A percentile compares a stretch with the other conserved stretches of the same genome.
Evolutionary conservation across 768 basidiomycete species (phyloP).

Genomic region (Daedaleopsis nitida): DNA sequence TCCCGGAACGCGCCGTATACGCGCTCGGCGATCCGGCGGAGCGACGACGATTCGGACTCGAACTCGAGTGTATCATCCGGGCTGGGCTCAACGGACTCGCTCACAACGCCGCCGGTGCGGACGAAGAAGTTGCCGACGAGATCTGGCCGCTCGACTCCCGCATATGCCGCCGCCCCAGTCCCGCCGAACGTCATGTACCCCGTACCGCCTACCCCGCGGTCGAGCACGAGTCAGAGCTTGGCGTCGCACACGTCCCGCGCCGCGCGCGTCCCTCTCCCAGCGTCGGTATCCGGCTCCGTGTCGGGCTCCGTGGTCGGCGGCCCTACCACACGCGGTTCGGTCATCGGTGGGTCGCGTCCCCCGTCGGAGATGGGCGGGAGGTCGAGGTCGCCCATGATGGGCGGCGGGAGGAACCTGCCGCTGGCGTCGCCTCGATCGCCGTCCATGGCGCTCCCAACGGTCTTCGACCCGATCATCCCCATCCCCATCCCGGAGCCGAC

Average conservation of each 20-base stretch:
- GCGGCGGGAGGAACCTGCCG: conserved; percentile 5
- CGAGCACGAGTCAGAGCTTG: conserved; percentile 15
- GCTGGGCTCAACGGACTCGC: conserved; percentile 36
- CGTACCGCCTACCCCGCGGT: conserved; percentile 16
- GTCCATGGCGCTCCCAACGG: conserved; percentile 2
- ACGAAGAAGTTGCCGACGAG: conserved; percentile 11
- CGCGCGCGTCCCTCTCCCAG: conserved; percentile 25
- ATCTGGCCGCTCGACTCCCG: conserved; percentile 6
- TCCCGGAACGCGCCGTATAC: conserved; percentile 11
- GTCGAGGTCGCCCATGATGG: conserved; percentile 20
- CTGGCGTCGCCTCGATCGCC: conserved; percentile 1
- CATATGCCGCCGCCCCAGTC: conserved; percentile 25
- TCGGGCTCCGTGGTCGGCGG: conserved; percentile 14
- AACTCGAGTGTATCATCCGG: conserved; percentile 29
- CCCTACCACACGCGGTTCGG: conserved; percentile 11
- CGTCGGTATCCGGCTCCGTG: conserved; percentile 16
- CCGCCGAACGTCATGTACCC: conserved; percentile 28
- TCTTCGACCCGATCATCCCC: conserved; percentile 13
- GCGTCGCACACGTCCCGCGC: conserved; percentile 19
- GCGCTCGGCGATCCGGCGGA: conserved; percentile 1
- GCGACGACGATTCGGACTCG: conserved; percentile 29
- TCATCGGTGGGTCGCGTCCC: conserved; percentile 9
- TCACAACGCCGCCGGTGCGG: conserved; percentile 35
- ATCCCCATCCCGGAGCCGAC: conserved; percentile 17
- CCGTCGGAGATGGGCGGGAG: conserved; percentile 4